These are phyloP conservation scores for Agrocybe chaxingu DNA, from an alignment of 768 basidiomycete genomes.

Conservation along the genomic window DNA sequence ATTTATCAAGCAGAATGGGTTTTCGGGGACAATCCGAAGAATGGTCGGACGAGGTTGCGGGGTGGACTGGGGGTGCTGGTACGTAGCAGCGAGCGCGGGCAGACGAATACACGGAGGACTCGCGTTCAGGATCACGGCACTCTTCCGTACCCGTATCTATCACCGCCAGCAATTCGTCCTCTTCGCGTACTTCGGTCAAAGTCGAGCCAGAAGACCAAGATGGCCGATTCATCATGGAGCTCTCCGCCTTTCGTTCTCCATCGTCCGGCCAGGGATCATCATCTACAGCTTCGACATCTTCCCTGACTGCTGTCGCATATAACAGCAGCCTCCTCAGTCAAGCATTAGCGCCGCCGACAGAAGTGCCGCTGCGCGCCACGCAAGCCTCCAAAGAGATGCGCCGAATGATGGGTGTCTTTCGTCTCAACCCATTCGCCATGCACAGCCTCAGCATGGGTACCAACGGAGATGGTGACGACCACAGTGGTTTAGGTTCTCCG, in stretches of 20 bases:
- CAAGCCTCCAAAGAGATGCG: slow-evolving; percentile 71
- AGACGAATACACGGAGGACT: slow-evolving; percentile 1
- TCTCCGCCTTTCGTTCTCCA: slow-evolving; percentile 16
- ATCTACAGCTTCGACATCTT: neutral
- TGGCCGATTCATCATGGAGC: slow-evolving; percentile 44
- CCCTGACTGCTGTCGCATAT: slow-evolving; percentile 11
- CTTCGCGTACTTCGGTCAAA: slow-evolving; percentile 26
- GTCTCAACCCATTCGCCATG: slow-evolving; percentile 74
- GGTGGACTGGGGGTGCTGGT: no score
- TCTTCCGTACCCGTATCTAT: slow-evolving; percentile 13
- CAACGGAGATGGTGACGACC: slow-evolving; percentile 7
- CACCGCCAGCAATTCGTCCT: slow-evolving; percentile 3
- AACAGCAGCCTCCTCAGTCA: slow-evolving; percentile 25
- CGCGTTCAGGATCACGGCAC: slow-evolving; percentile 1
- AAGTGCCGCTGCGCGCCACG: slow-evolving; percentile 74
- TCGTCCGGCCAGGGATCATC: neutral
- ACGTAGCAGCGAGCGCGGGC: neutral
- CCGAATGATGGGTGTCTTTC: slow-evolving; percentile 74
- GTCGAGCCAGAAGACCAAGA: slow-evolving; percentile 37
- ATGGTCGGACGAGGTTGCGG: no score
- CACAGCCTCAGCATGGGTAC: slow-evolving; percentile 34
- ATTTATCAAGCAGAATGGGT: no score
- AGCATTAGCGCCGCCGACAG: slow-evolving; percentile 51
- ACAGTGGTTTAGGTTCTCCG: slow-evolving; percentile 17
- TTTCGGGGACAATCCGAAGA: no score